A percentile compares a stretch with the other conserved stretches of the same genome.
Conservation (phyloP, 768 basidiomycete species). For the Russula ochroleuca region DNA sequence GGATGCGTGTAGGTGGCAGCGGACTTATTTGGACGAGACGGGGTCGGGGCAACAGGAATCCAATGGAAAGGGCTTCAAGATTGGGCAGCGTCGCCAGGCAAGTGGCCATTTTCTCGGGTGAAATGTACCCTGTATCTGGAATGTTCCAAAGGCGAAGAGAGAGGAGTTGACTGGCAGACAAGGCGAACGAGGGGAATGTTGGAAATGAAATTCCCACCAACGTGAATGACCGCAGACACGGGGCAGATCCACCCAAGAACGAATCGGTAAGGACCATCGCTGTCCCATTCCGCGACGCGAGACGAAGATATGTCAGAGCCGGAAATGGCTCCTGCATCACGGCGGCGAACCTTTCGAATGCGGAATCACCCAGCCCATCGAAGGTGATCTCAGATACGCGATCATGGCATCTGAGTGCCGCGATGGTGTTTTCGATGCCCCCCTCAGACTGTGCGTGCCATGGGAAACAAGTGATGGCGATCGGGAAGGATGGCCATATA, state of each 20-base stretch:
- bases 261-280: background rate
- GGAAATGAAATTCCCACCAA: background rate
- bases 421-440: background rate
- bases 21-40: too few relatives aligned
- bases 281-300: background rate
- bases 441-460: background rate
- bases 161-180: background rate
- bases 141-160: background rate
- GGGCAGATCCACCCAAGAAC: constrained; percentile 1
- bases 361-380: background rate
- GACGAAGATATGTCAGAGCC: background rate
- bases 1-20: background rate
- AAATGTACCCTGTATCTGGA: background rate
- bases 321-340: background rate
- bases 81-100: background rate
- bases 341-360: background rate
- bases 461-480: background rate
- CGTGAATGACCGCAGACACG: background rate
- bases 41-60: background rate
- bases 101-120: background rate
- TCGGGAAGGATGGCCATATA: constrained; percentile 1
- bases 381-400: background rate
- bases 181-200: background rate
- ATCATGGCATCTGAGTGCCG: background rate
- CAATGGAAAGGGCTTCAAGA: background rate